phyloP scores from a whole-genome alignment of 192 early-diverging fungal species.

The Dispira parvispora region DNA sequence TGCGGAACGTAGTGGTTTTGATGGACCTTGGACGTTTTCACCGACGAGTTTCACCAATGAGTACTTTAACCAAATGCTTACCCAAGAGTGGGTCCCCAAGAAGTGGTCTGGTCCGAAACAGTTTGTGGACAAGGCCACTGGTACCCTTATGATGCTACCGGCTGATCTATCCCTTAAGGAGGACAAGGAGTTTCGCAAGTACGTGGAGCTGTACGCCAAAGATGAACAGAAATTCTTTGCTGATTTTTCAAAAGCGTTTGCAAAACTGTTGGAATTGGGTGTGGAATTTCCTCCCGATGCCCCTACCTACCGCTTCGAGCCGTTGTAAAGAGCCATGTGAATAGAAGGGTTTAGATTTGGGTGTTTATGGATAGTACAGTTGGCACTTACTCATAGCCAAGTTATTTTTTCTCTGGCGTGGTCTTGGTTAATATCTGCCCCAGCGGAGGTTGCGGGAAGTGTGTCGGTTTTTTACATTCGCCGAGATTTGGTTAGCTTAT shows the following conservation, averaged over 20 bases:
- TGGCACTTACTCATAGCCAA: too few species aligned
- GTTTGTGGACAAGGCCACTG: constrained; percentile 63
- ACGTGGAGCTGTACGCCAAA: constrained; percentile 75
- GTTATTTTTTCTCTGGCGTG: too few species aligned
- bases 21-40: constrained; percentile 79
- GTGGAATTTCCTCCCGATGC: constrained; percentile 49
- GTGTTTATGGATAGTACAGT: too few species aligned
- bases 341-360: not conserved
- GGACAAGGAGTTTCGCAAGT: constrained; percentile 53
- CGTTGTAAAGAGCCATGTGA: constrained; percentile 12
- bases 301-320: constrained; percentile 47
- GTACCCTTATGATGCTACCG: constrained; percentile 51
- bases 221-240: constrained; percentile 73
- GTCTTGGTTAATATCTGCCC: too few species aligned
- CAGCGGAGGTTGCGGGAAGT: too few species aligned
- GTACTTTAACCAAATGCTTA: constrained; percentile 64
- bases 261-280: constrained; percentile 80
- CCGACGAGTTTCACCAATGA: constrained; percentile 83
- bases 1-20: constrained; percentile 51
- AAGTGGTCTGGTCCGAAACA: constrained; percentile 74
- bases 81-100: constrained; percentile 65
- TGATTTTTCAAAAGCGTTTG: constrained; percentile 74
- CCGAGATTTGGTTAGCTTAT: too few species aligned
- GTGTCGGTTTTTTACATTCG: too few species aligned
- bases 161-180: constrained; percentile 45